These are phyloP conservation scores for Colletotrichum tanaceti DNA, from an alignment of 2,329 filamentous ascomycete species.

Conservation along the genomic window DNA sequence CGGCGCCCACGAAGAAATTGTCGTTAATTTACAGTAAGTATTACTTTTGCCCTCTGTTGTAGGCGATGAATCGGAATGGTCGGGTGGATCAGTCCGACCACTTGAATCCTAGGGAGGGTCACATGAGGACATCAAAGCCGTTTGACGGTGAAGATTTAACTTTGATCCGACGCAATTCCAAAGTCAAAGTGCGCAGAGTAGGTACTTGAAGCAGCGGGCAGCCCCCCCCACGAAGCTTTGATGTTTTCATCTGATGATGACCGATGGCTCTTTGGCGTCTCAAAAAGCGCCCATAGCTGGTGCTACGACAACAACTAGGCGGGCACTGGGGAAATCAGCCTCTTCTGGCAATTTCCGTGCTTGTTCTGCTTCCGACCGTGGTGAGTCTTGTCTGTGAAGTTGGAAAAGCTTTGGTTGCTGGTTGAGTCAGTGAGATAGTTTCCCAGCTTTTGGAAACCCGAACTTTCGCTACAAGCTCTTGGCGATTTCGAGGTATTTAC, in stretches of 20 bases:
- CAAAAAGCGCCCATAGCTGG: background rate
- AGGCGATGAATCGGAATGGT: background rate
- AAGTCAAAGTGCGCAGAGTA: background rate
- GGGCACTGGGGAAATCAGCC: no score
- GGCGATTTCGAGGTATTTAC: no score
- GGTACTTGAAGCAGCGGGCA: background rate
- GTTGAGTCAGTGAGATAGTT: no score
- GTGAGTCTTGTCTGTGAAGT: no score
- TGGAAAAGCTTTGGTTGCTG: no score
- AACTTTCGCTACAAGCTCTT: no score
- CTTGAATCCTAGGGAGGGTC: background rate
- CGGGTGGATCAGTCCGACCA: constrained; percentile 2
- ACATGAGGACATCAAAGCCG: background rate
- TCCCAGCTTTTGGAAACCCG: no score
- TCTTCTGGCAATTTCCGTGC: no score
- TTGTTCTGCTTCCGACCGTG: no score
- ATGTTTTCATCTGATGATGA: background rate
- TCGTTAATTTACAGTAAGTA: background rate
- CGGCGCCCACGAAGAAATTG: background rate
- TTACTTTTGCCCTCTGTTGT: background rate
- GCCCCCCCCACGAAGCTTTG: background rate
- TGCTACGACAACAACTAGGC: background rate
- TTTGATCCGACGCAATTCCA: constrained; percentile 29
- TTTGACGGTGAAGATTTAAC: constrained; percentile 19
- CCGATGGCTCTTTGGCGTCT: background rate